These are phyloP conservation scores for Thalassiosira sp. DNA, from an alignment of 352 stramenopile genomes.

Conservation along the genomic window DNA sequence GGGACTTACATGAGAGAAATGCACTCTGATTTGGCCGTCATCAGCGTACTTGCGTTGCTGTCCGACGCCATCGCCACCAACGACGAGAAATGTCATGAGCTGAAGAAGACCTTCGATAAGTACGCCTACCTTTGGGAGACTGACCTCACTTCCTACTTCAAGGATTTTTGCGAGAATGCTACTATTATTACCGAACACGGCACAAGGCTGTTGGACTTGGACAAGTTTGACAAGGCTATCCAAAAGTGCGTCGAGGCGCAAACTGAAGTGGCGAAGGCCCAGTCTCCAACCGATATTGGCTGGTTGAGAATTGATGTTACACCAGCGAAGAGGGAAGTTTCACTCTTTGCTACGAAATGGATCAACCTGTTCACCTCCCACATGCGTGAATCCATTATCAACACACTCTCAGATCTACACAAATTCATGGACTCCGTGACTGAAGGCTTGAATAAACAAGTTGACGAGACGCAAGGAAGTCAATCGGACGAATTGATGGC, in stretches of 20 bases:
- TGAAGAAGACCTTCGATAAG: constrained; percentile 93
- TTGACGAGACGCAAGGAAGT: constrained; percentile 87
- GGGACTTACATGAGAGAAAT: constrained; percentile 97
- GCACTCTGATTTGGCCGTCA: constrained; percentile 94
- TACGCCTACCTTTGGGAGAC: constrained; percentile 96
- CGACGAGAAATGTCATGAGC: constrained; percentile 89
- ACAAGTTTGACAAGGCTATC: constrained; percentile 95
- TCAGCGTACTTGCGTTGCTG: constrained; percentile 91
- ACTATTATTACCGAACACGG: constrained; percentile 84
- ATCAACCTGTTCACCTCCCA: constrained; percentile 94
- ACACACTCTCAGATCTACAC: constrained; percentile 84
- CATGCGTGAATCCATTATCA: constrained; percentile 90
- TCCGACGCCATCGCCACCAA: constrained; percentile 91
- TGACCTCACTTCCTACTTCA: constrained; percentile 91
- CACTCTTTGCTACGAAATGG: constrained; percentile 95
- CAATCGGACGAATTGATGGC: constrained; percentile 92
- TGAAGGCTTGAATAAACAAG: constrained; percentile 88
- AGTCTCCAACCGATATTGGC: constrained; percentile 91
- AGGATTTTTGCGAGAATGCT: constrained; percentile 88
- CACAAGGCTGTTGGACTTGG: constrained; percentile 89
- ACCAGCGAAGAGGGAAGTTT: constrained; percentile 95
- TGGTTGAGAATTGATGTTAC: constrained; percentile 97
- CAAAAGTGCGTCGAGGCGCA: constrained; percentile 94
- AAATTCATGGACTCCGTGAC: constrained; percentile 93
- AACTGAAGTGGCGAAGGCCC: constrained; percentile 88